phyloP scores from a whole-genome alignment of 345 rosid species.

The Dimocarpus longan region DNA sequence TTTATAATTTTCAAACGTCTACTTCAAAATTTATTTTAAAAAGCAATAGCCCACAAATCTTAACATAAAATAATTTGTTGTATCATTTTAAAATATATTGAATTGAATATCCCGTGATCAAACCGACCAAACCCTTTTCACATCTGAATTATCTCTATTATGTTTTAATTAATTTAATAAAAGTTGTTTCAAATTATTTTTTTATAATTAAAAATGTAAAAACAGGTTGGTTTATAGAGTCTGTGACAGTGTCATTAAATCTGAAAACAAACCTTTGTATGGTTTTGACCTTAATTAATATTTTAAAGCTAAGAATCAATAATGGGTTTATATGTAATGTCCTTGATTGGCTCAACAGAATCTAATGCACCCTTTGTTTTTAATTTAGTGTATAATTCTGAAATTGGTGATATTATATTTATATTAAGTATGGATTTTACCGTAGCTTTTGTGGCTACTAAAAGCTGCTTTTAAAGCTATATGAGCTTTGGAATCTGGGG shows the following conservation, averaged over 20 bases:
- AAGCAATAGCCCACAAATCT: background rate
- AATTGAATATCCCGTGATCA: background rate
- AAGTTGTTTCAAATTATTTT: too few species aligned
- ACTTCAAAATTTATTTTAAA: too few species aligned
- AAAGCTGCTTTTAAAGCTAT: constrained; percentile 13
- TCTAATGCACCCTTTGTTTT: background rate
- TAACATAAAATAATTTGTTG: background rate
- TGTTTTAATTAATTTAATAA: too few species aligned
- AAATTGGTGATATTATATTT: background rate
- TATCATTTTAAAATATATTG: too few species aligned
- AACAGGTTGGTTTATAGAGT: background rate
- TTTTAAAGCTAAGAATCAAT: background rate
- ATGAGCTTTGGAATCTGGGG: background rate
- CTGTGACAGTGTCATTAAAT: background rate
- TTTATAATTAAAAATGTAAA: too few species aligned
- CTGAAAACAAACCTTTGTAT: background rate
- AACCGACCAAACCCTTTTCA: background rate
- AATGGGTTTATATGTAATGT: background rate
- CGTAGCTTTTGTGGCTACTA: background rate
- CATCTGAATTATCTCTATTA: too few species aligned
- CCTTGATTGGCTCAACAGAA: constrained; percentile 6
- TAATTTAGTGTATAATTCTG: background rate
- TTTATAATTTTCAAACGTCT: too few species aligned
- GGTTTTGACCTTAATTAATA: background rate
- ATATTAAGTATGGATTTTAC: background rate